These are phyloP conservation scores for Xylaria sp. DNA, from an alignment of 2,329 filamentous ascomycete species.

Conservation along the genomic window DNA sequence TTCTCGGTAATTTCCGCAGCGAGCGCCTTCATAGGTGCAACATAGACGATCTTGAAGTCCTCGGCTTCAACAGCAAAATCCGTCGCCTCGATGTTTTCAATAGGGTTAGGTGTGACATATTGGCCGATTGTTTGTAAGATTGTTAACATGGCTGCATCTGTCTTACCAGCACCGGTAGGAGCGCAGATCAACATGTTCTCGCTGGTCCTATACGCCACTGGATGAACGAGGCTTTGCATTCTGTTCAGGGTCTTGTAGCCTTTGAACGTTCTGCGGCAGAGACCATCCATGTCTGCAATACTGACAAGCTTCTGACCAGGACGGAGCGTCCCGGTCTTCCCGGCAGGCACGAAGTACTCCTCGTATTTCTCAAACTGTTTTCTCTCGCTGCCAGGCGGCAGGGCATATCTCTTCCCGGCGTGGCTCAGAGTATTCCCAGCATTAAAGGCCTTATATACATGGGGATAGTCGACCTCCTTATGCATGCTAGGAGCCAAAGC, in stretches of 20 bases:
- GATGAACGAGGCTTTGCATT: constrained; percentile 97
- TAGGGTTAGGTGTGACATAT: constrained; percentile 78
- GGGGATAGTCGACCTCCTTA: constrained; percentile 80
- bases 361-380: constrained; percentile 79
- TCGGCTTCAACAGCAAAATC: constrained; percentile 83
- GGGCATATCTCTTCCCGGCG: constrained; percentile 77
- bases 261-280: constrained; percentile 89
- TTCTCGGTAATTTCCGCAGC: constrained; percentile 97
- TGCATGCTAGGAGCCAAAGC: constrained; percentile 70
- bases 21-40: constrained; percentile 97
- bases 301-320: constrained; percentile 74
- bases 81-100: constrained; percentile 70
- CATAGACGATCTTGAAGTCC: constrained; percentile 98
- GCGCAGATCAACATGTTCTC: constrained; percentile 99
- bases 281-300: constrained; percentile 81
- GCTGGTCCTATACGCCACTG: constrained; percentile 90
- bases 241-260: constrained; percentile 93
- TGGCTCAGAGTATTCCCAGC: constrained; percentile 84
- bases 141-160: constrained; percentile 95
- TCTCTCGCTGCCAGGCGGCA: constrained; percentile 76
- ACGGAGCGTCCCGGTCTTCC: constrained; percentile 73
- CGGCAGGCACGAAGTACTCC: constrained; percentile 84
- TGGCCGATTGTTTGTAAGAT: constrained; percentile 89
- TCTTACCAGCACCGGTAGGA: constrained; percentile 97
- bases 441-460: constrained; percentile 84